These are phyloP conservation scores for Chaetoceros muelleri DNA, from an alignment of 108 stramenopile species.

Conservation along the genomic window DNA sequence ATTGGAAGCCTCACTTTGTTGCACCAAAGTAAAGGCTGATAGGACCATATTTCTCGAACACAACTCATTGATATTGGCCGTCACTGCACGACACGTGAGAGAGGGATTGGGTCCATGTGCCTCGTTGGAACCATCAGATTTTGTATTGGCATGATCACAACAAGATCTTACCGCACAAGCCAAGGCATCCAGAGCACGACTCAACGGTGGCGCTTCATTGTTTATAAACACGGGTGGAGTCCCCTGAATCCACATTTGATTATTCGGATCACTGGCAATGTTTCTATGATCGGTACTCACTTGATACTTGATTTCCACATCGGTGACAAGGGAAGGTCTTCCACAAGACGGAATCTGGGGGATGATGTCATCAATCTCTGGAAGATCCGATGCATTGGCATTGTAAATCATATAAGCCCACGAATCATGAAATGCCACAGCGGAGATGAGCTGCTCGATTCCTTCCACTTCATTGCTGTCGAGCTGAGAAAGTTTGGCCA, in stretches of 20 bases:
- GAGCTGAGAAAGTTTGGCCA: conserved; percentile 58
- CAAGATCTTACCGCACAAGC: conserved; percentile 78
- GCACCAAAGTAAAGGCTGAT: conserved; percentile 59
- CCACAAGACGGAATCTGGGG: conserved; percentile 24
- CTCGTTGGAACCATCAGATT: conserved; percentile 48
- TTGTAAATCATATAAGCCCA: conserved; percentile 86
- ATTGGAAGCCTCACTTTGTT: conserved; percentile 47
- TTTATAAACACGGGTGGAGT: conserved; percentile 77
- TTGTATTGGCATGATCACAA: conserved; percentile 72
- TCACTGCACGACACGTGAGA: conserved; percentile 48
- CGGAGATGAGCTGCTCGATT: conserved; percentile 52
- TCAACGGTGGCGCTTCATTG: conserved; percentile 70
- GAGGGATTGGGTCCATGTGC: conserved; percentile 26
- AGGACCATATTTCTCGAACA: conserved; percentile 80
- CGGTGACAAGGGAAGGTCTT: conserved; percentile 10
- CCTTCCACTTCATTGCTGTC: conserved; percentile 20
- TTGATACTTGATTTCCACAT: conserved; percentile 39
- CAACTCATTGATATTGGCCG: conserved; percentile 71
- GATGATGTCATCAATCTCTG: conserved; percentile 57
- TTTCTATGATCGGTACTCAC: conserved; percentile 24
- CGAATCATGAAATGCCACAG: conserved; percentile 70
- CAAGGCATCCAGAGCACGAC: conserved; percentile 71
- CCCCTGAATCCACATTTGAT: conserved; percentile 85
- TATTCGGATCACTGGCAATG: conserved; percentile 55
- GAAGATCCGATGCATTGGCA: conserved; percentile 54